A percentile compares a stretch with the other conserved stretches of the same genome.
Conservation (phyloP, 164 flowering plant species). For the Akebia trifoliata region DNA sequence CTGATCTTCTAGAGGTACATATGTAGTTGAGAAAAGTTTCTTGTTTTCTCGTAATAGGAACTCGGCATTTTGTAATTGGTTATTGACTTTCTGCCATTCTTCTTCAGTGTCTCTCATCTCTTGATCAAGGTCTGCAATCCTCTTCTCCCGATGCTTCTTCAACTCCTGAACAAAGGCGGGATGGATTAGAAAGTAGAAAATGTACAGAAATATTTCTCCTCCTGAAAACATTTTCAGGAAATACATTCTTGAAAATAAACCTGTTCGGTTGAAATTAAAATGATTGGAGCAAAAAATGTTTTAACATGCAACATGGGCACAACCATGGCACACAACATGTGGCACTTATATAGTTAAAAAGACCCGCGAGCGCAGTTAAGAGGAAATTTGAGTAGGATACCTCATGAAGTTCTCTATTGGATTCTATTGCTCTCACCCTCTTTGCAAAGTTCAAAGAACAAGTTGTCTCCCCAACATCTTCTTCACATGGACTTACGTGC, state of each 20-base stretch:
- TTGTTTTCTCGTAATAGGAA: slow-evolving; percentile 43
- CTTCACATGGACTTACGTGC: slow-evolving; percentile 62
- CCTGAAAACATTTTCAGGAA: too few species aligned
- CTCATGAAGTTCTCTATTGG: slow-evolving; percentile 45
- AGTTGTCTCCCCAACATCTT: slow-evolving; percentile 60
- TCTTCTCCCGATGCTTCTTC: slow-evolving; percentile 45
- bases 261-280: neutral
- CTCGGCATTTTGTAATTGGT: slow-evolving; percentile 40
- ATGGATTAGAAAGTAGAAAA: neutral
- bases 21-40: slow-evolving; percentile 30
- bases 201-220: too few species aligned
- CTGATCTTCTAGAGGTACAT: slow-evolving; percentile 23
- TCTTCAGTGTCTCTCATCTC: slow-evolving; percentile 56
- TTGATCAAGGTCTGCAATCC: slow-evolving; percentile 40
- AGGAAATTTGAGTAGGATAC: slow-evolving; percentile 26
- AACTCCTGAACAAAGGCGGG: slow-evolving; percentile 35
- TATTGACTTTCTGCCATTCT: slow-evolving; percentile 42
- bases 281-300: neutral
- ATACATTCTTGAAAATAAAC: too few species aligned
- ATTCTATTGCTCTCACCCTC: slow-evolving; percentile 62
- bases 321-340: too few species aligned
- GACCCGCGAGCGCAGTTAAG: too few species aligned
- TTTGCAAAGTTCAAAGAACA: slow-evolving; percentile 68
- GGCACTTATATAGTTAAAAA: too few species aligned
- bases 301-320: too few species aligned